These are phyloP conservation scores for Linaria vulgaris DNA, from an alignment of 257 asterid species.

Conservation along the genomic window DNA sequence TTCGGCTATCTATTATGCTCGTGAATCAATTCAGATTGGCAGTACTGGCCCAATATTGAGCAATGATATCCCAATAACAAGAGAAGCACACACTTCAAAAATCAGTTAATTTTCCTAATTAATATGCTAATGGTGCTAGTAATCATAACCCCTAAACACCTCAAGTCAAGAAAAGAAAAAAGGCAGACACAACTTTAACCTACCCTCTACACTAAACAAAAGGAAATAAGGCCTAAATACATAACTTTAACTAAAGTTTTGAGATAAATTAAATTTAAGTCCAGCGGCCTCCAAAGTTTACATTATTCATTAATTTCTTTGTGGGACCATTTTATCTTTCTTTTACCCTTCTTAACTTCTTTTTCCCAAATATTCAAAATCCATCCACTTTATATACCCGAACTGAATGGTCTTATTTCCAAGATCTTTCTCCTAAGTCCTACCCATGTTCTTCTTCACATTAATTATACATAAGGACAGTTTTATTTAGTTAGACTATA, in stretches of 20 bases:
- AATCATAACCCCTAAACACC: slow-evolving; percentile 40
- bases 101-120: slow-evolving; percentile 10
- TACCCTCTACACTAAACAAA: slow-evolving; percentile 26
- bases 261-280: background rate
- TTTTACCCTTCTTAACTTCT: background rate
- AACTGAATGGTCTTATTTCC: slow-evolving; percentile 26
- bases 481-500: background rate
- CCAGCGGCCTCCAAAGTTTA: slow-evolving; percentile 31
- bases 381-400: slow-evolving; percentile 52
- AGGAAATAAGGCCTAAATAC: slow-evolving; percentile 23
- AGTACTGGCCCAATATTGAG: slow-evolving; percentile 11
- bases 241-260: slow-evolving; percentile 33
- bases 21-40: slow-evolving; percentile 28
- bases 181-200: slow-evolving; percentile 30
- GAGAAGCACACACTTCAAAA: slow-evolving; percentile 22
- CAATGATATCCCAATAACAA: slow-evolving; percentile 62
- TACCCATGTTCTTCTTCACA: background rate
- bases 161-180: background rate
- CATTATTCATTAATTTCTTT: slow-evolving; percentile 23
- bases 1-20: slow-evolving; percentile 30
- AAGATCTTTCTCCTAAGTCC: slow-evolving; percentile 30
- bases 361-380: slow-evolving; percentile 22
- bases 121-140: slow-evolving; percentile 31
- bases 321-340: slow-evolving; percentile 23
- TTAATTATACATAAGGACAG: background rate